Evolutionary conservation across 306 rosid genomes (phyloP), one percentile per base, ranked within the genome.

Genomic region (Trifolium fragiferum): DNA sequence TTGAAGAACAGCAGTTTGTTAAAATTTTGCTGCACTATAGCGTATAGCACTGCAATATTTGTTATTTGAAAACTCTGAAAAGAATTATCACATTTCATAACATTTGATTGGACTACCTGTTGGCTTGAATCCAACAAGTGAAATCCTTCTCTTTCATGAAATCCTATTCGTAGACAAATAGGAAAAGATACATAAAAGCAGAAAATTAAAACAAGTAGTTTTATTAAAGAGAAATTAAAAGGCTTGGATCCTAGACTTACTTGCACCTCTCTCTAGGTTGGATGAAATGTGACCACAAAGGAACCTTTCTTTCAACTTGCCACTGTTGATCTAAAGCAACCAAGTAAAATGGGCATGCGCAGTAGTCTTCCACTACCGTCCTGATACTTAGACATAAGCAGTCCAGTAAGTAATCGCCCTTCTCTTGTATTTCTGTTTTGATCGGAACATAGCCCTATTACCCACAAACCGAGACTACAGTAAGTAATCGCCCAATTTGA

Each of bases 231-330:
- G 30, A 66, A 74, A 76, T 33, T 70, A 62, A 66, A 47, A 76
- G 70, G 55, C 20, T 46, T 65, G 40, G 49, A 81, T 92, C 11
- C 40, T 68, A 30, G 49, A 81, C 94, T 75, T 85, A 92, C 97
- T 86, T 86, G 85, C 98, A 94, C 65, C 94, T 86, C 69, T 74
- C 70, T 77, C 53, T 75, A 11, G 68, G 75, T 57, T 86, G 83
- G 78, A 90, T 18, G 67, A 91, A 89, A 81, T 87, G 93, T 3
- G 98, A 94, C 98, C 98, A 89, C 84, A 96, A 91, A 80, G 97
- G 97, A 84, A 94, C 92, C 85, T 84, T 83, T 81, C 98, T 86
- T 33, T 83, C 68, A 60, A 79, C 71, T 87, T 91, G 97, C 98
- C 98, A 94, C 66, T 91, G 91, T 30, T 84, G 86, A 83, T 94